A percentile compares a stretch with the other conserved stretches of the same genome.
These are phyloP conservation scores for Colletotrichum sp. DNA, from an alignment of 2,329 filamentous ascomycete species.

Conservation along the genomic window DNA sequence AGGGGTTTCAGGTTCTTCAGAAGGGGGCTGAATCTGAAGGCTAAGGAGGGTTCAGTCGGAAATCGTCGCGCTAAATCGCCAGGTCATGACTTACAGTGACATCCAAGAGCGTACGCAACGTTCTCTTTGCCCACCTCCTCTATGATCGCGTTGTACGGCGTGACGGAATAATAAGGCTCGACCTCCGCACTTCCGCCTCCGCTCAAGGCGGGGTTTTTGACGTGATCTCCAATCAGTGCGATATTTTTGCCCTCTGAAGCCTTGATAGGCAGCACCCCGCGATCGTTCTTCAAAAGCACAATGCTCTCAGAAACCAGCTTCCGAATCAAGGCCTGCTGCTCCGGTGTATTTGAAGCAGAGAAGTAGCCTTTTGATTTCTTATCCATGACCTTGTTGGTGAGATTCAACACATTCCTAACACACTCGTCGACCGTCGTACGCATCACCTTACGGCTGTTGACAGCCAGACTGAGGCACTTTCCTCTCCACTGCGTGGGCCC, in stretches of 20 bases:
- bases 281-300: constrained; percentile 77
- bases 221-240: constrained; percentile 25
- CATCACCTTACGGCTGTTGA: constrained; percentile 5
- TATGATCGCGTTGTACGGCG: constrained; percentile 72
- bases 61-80: background rate
- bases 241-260: constrained; percentile 54
- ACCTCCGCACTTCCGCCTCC: constrained; percentile 70
- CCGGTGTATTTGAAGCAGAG: constrained; percentile 51
- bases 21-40: constrained; percentile 19
- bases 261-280: constrained; percentile 63
- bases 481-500: constrained; percentile 48
- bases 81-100: constrained; percentile 45
- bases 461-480: constrained; percentile 10
- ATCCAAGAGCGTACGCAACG: constrained; percentile 61
- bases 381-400: constrained; percentile 52
- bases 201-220: constrained; percentile 26
- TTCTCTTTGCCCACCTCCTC: constrained; percentile 28
- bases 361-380: constrained; percentile 46
- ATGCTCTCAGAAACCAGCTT: constrained; percentile 71
- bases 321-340: constrained; percentile 65
- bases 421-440: constrained; percentile 52
- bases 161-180: constrained; percentile 69
- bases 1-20: background rate
- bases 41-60: background rate
- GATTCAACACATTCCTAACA: constrained; percentile 58